Base-by-base conservation (phyloP, 768 basidiomycete species). In the Paxillus involutus region DNA sequence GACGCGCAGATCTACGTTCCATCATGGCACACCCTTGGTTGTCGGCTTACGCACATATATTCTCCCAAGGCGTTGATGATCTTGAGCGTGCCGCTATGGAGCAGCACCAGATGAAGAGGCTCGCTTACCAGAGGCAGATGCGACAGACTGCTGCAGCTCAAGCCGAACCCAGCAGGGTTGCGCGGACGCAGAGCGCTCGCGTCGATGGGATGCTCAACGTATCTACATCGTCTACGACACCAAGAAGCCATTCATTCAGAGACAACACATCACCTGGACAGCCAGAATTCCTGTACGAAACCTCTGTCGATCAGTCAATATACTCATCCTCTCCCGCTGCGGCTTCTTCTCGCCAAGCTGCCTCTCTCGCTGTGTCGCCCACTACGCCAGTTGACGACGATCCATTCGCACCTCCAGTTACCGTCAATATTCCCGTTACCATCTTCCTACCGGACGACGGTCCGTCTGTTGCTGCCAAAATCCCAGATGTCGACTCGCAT, bases 21-120 rank as follows among this genome's bases (percentile, higher is more conserved):
- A 86, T 99, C 60, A 97, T 96, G 92, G 75, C 71, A 12, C 97
- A 98, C 67, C 80, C 83, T 4, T 99, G 96, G 96, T 77, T 98
- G 21, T 73, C 75, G 1, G 78, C 84, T 4, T 65, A 66, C 21
- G 62, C 66, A 0, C 64, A 71, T 26, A 71, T 56, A 40, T 96
- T 98, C 71, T 78, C 81, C 16, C 83, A 79, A 59, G 75, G 73
- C 29, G 89, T 95, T 14, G 84, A 85, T 2, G 89, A 95, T 40
- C 79, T 95, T 26, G 94, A 98, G 71, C 72, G 71, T 1, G 73
- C 83, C 37, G 91, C 94, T 12, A 84, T 92, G 74, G 90, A 92
- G 53, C 86, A 89, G 63, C 91, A 95, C 67, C 85, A 87, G 59
- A 79, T 83, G 74, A 94, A 94, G 77, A 79, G 89, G 26, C 77